Evolutionary conservation across 139 green algal genomes (phyloP), one percentile per base, ranked within the genome.

Genomic region (Chloropicon primus): DNA sequence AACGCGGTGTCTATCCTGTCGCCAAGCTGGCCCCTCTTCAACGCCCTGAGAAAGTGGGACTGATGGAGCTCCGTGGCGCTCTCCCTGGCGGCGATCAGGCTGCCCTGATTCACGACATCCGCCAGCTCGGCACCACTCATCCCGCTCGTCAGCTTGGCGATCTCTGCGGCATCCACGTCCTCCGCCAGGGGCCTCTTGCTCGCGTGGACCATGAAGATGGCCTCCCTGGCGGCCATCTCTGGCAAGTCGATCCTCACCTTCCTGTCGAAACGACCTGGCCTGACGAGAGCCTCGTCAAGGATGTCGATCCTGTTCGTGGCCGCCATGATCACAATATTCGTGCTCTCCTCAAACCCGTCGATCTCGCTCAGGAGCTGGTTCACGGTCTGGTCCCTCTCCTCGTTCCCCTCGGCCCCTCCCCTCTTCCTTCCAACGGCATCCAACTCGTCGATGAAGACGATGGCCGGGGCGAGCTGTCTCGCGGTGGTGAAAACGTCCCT

Each of bases 371-470:
- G 85, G 80, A 98, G 84, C 88, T 97, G 92, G 79, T 97, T 97
- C 26, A 97, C 80, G 21, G 92, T 97, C 82, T 97, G 92, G 78
- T 96, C 91, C 1, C 91, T 76, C 87, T 99, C 94, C 78, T 99
- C 94, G 78, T 98, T 99, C 78, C 92, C 87, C 2, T 90, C 92
- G 29, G 89, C 88, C 25, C 91, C 91, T 21, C 95, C 85, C 24
- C 84, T 74, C 17, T 81, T 78, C 24, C 84, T 27, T 17, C 89
- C 93, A 27, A 98, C 86, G 0, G 93, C 94, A 81, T 99, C 95
- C 78, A 99, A 87, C 87, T 99, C 95, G 74, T 99, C 95, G 73
- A 99, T 96, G 84, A 99, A 99, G n/a, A 99, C 86, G 3, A 98
- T 89, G 62, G 86, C 91, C 23, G 94, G 91, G 22, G 88, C 81